Evolutionary conservation across 148 eudicot genomes (phyloP), one percentile per base, ranked within the genome.

Genomic region (Simmondsia chinensis): DNA sequence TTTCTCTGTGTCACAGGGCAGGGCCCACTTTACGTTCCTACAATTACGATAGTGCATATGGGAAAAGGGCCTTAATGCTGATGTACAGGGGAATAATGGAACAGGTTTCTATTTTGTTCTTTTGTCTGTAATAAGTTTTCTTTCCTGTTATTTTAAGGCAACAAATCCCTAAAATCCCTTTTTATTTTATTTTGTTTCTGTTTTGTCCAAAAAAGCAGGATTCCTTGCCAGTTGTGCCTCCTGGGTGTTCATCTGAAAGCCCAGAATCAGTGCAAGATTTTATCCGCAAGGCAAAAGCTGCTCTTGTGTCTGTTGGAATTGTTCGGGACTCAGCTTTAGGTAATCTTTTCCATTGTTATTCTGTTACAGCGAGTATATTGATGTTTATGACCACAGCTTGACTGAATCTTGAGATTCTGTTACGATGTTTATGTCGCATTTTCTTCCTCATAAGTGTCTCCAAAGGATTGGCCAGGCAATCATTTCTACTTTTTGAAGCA

Each of bases 251-350:
- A 28, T 45, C 74, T 43, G 95, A 91, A 27, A 68, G 70, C 20
- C 89, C 94, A 23, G 94, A 79, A 33, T 69, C 95, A 27, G 56
- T 86, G 20, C 74, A 63, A 63, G 94, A 82, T 44, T 79, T 91
- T 50, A 66, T 85, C 48, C 50, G 54, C 57, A 76, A 82, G 69
- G 97, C 79, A 52, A 82, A 65, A 70, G 95, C 97, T 69, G 95
- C 94, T 46, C 80, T 91, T 53, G 71, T 79, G 21, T 86, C 97
- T 48, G 97, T 91, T 63, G 97, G 97, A 58, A 82, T 91, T 57
- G 73, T 85, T 41, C 70, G 94, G 66, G 97, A 85, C 33, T 51
- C 89, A 32, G 48, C 54, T 64, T 26, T 70, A 41, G 94, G 96
- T 88, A 74, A 63, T 55, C 7, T 29, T 36, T 44, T 13, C 12